A percentile compares a stretch with the other conserved stretches of the same genome.
These are phyloP conservation scores for Fomitiporia mediterranea DNA, from an alignment of 1,284 basidiomycete species.

Conservation along the genomic window DNA sequence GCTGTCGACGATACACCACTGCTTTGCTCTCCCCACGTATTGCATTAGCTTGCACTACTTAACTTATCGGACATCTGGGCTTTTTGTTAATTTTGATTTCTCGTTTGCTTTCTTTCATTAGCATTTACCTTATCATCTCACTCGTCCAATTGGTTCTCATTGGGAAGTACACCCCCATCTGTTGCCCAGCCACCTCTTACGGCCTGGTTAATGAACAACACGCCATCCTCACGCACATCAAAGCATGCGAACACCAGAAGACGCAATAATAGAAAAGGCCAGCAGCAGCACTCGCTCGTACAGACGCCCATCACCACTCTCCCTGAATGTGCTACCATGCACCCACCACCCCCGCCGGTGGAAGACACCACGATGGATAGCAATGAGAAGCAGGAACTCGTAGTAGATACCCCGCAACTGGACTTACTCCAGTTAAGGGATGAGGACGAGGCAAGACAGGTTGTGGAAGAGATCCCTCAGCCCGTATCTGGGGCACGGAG, in stretches of 20 bases:
- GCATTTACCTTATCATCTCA: background rate
- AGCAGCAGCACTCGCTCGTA: background rate
- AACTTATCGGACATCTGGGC: constrained; percentile 16
- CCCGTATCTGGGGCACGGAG: background rate
- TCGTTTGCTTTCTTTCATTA: constrained; percentile 1
- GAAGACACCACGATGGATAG: background rate
- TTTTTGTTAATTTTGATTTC: constrained; percentile 5
- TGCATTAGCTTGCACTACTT: constrained; percentile 9
- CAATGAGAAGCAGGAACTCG: background rate
- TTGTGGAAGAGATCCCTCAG: background rate
- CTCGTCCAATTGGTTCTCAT: constrained; percentile 1
- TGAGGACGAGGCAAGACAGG: constrained; percentile 5
- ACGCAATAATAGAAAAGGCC: constrained; percentile 14
- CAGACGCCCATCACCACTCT: constrained; percentile 10
- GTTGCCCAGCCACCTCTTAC: constrained; percentile 8
- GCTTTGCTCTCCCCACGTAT: background rate
- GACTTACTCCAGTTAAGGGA: constrained; percentile 2
- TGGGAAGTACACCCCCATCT: background rate
- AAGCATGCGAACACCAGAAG: constrained; percentile 16
- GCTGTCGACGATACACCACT: background rate
- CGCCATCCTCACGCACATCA: constrained; percentile 21
- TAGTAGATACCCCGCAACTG: background rate
- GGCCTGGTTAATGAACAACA: constrained; percentile 20
- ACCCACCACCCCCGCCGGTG: background rate
- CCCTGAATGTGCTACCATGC: background rate